Base-by-base conservation (phyloP, 2,329 filamentous ascomycete species). In the Colletotrichum ledebouriae region DNA sequence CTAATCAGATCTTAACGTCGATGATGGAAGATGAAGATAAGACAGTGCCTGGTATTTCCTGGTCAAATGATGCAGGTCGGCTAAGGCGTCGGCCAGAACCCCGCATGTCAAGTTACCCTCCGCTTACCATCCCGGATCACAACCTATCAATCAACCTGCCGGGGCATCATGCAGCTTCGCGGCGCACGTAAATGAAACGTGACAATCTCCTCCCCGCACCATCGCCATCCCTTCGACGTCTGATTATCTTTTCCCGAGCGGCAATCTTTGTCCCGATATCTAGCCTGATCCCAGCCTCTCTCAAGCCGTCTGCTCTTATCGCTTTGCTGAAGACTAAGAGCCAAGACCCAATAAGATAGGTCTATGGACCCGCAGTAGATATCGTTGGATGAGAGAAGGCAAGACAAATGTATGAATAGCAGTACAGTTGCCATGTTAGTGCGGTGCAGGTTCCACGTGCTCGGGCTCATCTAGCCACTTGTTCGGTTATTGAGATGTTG, bases 51-150 rank as follows among this genome's bases (percentile, higher is more conserved):
- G 6, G 29, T 29, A 29, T 29, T 29, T 12, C 17, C 33, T 41
- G 9, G 13, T 20, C 52, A 37, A 7, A 41, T 17, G 52, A 20
- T 33, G 33, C 15, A 10, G 52, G 33, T 55, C 33, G 33, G 20
- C 33, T 12, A 5, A 29, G 20, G 17, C n/a, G 13, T 39, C 52
- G 52, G 37, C 3, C 34, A 41, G 34, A 50, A 50, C 37, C 53
- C 60, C 52, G 53, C 53, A 29, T 47, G 33, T 29, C 53, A 34
- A 17, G 52, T 34, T 55, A 41, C 47, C 56, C 56, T 41, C 13
- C 29, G 44, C 60, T 67, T 64, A 67, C 64, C 60, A 55, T 33
- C 29, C 53, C 39, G 29, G 37, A 64, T 64, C 60, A 29, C 44
- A 25, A 33, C 46, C 46, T 60, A 60, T 60, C 58, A 60, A n/a